phyloP scores from a whole-genome alignment of 2,329 filamentous ascomycete species.

The Exophiala sideris region DNA sequence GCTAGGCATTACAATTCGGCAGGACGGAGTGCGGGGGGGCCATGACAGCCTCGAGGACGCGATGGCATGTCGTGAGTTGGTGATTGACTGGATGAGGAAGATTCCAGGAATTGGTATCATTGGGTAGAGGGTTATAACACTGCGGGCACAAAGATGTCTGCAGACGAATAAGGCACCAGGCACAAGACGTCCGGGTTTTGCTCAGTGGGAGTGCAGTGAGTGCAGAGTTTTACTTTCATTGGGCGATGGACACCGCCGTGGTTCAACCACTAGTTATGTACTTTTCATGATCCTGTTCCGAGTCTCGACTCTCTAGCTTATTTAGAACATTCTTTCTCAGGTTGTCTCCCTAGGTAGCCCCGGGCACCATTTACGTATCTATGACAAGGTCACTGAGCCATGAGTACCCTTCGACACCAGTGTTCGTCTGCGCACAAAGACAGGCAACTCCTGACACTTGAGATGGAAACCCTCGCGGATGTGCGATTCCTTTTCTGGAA shows the following conservation, averaged over 20 bases:
- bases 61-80: conserved; percentile 42
- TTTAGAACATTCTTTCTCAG: background rate
- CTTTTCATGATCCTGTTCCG: too few relatives aligned
- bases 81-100: conserved; percentile 34
- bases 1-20: conserved; percentile 30
- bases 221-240: too few relatives aligned
- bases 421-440: background rate
- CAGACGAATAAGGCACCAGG: too few relatives aligned
- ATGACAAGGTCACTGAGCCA: background rate
- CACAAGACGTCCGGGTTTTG: too few relatives aligned
- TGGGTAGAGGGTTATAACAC: background rate
- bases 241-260: too few relatives aligned
- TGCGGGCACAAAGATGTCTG: background rate
- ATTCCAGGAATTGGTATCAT: conserved; percentile 6
- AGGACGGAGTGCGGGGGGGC: conserved; percentile 19
- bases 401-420: background rate
- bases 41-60: conserved; percentile 50
- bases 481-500: background rate
- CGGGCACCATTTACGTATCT: background rate
- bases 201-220: too few relatives aligned
- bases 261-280: too few relatives aligned
- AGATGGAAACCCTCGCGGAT: conserved; percentile 5
- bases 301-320: too few relatives aligned
- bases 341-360: background rate
- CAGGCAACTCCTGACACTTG: conserved; percentile 4